phyloP scores from a whole-genome alignment of 495 filamentous ascomycete species.

The Podospora conica region DNA sequence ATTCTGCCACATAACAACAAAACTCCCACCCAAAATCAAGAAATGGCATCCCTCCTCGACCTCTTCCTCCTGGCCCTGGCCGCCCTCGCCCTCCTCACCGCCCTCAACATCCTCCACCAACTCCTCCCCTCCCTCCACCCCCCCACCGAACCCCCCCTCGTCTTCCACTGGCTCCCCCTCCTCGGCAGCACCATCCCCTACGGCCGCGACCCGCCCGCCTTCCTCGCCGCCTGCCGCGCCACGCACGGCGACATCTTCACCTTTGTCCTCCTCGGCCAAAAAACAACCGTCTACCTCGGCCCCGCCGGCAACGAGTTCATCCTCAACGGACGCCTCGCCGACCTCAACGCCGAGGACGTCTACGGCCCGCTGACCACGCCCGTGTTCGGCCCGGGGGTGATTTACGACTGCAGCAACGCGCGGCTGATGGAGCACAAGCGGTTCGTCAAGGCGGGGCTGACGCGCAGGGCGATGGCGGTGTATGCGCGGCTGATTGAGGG shows the following conservation, averaged over 20 bases:
- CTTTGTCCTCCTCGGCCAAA: slow-evolving; percentile 68
- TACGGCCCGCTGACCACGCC: slow-evolving; percentile 70
- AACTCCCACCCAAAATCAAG: too few relatives aligned
- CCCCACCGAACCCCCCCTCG: slow-evolving; percentile 3
- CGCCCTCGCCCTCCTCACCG: neutral
- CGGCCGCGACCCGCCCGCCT: slow-evolving; percentile 4
- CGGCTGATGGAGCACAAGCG: slow-evolving; percentile 83
- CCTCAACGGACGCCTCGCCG: slow-evolving; percentile 67
- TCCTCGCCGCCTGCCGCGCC: slow-evolving; percentile 3
- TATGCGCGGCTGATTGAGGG: slow-evolving; percentile 59
- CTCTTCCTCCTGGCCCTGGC: neutral
- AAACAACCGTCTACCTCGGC: slow-evolving; percentile 69
- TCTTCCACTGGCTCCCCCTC: slow-evolving; percentile 12
- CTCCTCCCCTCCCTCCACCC: neutral
- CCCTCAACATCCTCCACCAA: slow-evolving; percentile 35
- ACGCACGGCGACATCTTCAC: slow-evolving; percentile 73
- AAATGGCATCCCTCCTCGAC: neutral
- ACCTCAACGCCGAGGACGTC: slow-evolving; percentile 70
- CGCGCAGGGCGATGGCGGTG: slow-evolving; percentile 52
- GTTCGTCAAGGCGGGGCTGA: slow-evolving; percentile 67
- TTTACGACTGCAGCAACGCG: slow-evolving; percentile 73
- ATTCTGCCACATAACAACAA: too few relatives aligned
- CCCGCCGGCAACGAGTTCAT: slow-evolving; percentile 70
- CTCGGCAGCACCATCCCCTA: slow-evolving; percentile 8
- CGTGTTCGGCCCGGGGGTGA: slow-evolving; percentile 70